These are phyloP conservation scores for Dysphania ambrosioides DNA, from an alignment of 148 eudicot species.

Conservation along the genomic window DNA sequence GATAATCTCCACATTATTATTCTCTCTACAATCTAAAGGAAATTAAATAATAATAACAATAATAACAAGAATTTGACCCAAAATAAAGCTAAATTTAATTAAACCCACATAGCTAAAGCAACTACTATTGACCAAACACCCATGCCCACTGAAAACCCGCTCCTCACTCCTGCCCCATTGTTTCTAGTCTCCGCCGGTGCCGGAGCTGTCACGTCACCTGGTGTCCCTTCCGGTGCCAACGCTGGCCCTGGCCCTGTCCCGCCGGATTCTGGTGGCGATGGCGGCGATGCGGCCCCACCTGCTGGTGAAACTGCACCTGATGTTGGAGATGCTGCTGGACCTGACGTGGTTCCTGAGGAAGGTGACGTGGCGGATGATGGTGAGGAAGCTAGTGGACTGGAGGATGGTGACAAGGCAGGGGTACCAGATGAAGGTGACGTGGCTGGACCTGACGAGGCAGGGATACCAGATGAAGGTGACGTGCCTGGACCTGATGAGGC, in stretches of 20 bases:
- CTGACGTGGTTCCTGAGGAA: neutral
- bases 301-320: neutral
- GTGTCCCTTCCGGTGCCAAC: neutral
- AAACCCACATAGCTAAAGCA: slow-evolving; percentile 7
- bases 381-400: neutral
- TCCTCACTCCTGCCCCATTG: slow-evolving; percentile 2
- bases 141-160: neutral
- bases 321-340: slow-evolving; percentile 7
- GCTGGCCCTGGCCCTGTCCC: neutral
- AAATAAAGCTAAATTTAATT: neutral
- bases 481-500: neutral
- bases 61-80: neutral
- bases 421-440: slow-evolving; percentile 1
- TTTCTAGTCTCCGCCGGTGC: neutral
- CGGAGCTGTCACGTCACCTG: slow-evolving; percentile 20
- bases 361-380: slow-evolving; percentile 16
- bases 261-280: neutral
- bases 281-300: neutral
- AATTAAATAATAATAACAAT: neutral
- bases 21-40: neutral
- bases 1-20: slow-evolving; percentile 14
- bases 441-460: neutral
- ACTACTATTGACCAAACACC: slow-evolving; percentile 9
- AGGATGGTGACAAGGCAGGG: neutral
- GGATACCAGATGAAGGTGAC: slow-evolving; percentile 5